These are phyloP conservation scores for Sporothrix brasiliensis DNA, from an alignment of 2,329 filamentous ascomycete species.

Conservation along the genomic window DNA sequence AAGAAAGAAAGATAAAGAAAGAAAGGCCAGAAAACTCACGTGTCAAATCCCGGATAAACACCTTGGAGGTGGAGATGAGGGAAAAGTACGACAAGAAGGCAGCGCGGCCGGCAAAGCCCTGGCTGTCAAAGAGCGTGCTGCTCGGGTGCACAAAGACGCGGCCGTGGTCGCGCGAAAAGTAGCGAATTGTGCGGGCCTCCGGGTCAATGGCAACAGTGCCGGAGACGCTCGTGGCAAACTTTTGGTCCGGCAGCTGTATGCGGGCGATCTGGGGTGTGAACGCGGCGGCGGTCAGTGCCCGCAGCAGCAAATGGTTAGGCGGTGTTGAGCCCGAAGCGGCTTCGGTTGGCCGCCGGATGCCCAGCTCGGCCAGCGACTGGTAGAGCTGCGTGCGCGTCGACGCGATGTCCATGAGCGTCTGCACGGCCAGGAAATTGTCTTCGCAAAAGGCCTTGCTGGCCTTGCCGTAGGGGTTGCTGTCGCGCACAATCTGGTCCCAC, in stretches of 20 bases:
- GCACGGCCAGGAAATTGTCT: conserved; percentile 78
- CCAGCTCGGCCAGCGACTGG: conserved; percentile 80
- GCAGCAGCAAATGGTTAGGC: conserved; percentile 55
- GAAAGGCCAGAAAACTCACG: conserved; percentile 62
- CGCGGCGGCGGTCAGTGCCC: conserved; percentile 71
- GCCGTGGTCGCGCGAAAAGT: conserved; percentile 82
- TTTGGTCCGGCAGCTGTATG: conserved; percentile 93
- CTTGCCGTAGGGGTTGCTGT: conserved; percentile 54
- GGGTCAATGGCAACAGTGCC: conserved; percentile 92
- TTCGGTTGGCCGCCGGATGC: conserved; percentile 63
- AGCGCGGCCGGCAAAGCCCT: conserved; percentile 73
- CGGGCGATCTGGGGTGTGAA: conserved; percentile 86
- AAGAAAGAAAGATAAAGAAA: background rate
- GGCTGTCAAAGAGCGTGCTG: conserved; percentile 81
- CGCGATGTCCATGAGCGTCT: conserved; percentile 84
- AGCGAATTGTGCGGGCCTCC: conserved; percentile 88
- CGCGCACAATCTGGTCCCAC: conserved; percentile 71
- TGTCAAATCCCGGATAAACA: conserved; percentile 88
- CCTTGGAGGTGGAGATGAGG: conserved; percentile 88
- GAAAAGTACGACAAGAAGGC: conserved; percentile 87
- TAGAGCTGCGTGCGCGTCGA: conserved; percentile 86
- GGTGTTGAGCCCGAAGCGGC: conserved; percentile 41
- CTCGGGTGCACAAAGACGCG: conserved; percentile 92
- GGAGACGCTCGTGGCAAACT: conserved; percentile 83
- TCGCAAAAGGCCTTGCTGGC: conserved; percentile 77